These are phyloP conservation scores for Heliosperma pusillum DNA, from an alignment of 148 eudicot species.

Conservation along the genomic window DNA sequence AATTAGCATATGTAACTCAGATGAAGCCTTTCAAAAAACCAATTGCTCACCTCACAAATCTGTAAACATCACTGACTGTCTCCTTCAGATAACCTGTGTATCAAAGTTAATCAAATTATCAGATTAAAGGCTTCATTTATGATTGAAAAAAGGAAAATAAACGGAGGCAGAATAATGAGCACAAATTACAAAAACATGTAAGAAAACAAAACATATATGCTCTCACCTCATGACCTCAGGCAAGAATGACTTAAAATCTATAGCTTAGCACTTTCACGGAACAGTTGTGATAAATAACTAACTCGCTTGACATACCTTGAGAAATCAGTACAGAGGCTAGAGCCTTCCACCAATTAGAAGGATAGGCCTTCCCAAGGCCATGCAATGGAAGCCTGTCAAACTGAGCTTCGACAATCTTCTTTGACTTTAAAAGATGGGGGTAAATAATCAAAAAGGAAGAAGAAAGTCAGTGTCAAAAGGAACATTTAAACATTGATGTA, in stretches of 20 bases:
- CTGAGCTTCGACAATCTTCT: conserved; percentile 58
- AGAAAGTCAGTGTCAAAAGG: conserved; percentile 11
- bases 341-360: conserved; percentile 86
- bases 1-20: background rate
- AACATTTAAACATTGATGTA: background rate
- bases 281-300: background rate
- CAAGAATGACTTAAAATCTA: background rate
- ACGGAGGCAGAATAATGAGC: background rate
- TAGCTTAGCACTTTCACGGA: background rate
- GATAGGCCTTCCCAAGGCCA: conserved; percentile 73
- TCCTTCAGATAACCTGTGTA: conserved; percentile 69
- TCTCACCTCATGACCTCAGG: background rate
- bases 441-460: background rate
- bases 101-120: conserved; percentile 14
- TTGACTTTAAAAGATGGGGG: conserved; percentile 36
- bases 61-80: conserved; percentile 47
- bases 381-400: conserved; percentile 76
- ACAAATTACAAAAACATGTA: background rate
- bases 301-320: conserved; percentile 40
- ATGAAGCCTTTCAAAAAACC: conserved; percentile 6
- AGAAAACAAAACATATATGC: background rate
- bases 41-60: conserved; percentile 48
- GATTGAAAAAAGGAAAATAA: background rate
- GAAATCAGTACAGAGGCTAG: conserved; percentile 61
- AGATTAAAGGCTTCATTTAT: background rate